phyloP scores from a whole-genome alignment of 345 rosid genomes.

The Raphanus sativus region DNA sequence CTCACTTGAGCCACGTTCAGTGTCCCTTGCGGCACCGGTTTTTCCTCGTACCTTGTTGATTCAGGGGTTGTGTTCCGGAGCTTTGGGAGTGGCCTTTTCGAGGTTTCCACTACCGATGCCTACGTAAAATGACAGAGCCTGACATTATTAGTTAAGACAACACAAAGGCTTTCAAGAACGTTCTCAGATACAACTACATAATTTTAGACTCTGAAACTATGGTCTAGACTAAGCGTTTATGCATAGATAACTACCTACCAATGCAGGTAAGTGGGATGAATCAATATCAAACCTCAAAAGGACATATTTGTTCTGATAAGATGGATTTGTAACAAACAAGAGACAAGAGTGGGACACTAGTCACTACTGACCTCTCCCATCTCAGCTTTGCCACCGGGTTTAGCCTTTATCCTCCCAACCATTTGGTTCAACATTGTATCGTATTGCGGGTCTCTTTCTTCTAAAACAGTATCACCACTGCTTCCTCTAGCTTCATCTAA shows the following conservation, averaged over 20 bases:
- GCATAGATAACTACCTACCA: background rate
- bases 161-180: too few relatives aligned
- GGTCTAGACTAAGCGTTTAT: too few relatives aligned
- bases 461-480: constrained; percentile 55
- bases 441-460: constrained; percentile 65
- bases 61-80: constrained; percentile 65
- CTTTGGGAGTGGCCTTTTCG: constrained; percentile 77
- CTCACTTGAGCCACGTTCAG: constrained; percentile 73
- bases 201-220: too few relatives aligned
- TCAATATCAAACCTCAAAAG: background rate
- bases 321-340: background rate
- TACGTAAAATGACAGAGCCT: constrained; percentile 27
- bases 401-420: constrained; percentile 80
- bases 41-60: constrained; percentile 63
- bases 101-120: constrained; percentile 70
- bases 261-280: background rate
- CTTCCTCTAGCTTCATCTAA: constrained; percentile 44
- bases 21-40: constrained; percentile 63
- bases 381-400: constrained; percentile 82
- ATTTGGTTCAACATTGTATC: constrained; percentile 86
- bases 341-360: background rate
- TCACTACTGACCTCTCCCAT: constrained; percentile 78
- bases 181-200: too few relatives aligned
- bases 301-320: background rate
- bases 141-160: background rate